These are phyloP conservation scores for Magnolia changhungtana DNA, from an alignment of 164 flowering plant genomes.

Conservation along the genomic window DNA sequence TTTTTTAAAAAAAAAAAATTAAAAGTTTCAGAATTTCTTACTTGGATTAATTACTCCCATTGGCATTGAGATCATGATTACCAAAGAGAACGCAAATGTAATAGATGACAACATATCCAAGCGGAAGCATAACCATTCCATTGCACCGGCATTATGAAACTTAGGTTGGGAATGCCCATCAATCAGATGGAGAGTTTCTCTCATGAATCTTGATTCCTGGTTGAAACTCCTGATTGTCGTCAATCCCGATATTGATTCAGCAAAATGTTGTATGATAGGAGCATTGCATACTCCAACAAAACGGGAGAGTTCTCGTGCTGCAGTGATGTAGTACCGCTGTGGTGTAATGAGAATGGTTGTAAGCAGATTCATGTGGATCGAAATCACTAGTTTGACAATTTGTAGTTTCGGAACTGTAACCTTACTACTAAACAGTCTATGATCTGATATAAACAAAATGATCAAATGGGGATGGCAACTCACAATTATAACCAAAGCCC, in stretches of 20 bases:
- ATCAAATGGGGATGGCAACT: too few relatives aligned
- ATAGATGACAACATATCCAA: slow-evolving; percentile 35
- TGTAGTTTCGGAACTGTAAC: too few relatives aligned
- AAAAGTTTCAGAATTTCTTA: slow-evolving; percentile 3
- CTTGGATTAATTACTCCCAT: slow-evolving; percentile 37
- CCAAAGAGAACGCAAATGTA: slow-evolving; percentile 33
- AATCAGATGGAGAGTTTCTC: slow-evolving; percentile 19
- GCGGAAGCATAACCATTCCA: slow-evolving; percentile 45
- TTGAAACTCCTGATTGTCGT: slow-evolving; percentile 42
- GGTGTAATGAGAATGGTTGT: not conserved
- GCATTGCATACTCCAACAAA: slow-evolving; percentile 36
- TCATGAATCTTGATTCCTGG: slow-evolving; percentile 34
- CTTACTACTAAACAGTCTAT: not conserved
- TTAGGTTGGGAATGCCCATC: slow-evolving; percentile 33
- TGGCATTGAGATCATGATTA: slow-evolving; percentile 41
- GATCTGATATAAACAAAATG: not conserved
- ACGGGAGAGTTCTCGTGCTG: slow-evolving; percentile 34
- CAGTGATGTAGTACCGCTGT: slow-evolving; percentile 36
- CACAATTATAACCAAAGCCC: too few relatives aligned
- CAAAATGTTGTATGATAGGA: slow-evolving; percentile 43
- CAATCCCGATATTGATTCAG: slow-evolving; percentile 43
- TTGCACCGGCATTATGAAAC: slow-evolving; percentile 31
- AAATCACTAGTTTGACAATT: too few relatives aligned
- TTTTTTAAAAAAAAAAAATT: too few relatives aligned
- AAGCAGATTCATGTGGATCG: too few relatives aligned